Base-by-base conservation (phyloP, 2,329 filamentous ascomycete genomes). In the Decorospora gaudefroyi region DNA sequence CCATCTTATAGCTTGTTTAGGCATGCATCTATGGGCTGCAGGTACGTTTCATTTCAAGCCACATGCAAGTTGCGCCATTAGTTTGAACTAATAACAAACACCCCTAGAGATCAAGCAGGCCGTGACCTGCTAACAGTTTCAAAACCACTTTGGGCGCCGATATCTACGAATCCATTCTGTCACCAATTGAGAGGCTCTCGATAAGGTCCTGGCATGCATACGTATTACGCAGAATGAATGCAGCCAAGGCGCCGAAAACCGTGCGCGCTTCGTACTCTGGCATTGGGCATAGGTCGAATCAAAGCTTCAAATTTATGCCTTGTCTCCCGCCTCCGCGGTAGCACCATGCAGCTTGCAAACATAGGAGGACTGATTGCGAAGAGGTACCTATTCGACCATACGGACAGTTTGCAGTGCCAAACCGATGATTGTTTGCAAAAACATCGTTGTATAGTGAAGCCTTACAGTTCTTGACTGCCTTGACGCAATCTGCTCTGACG, bases 291-390 rank as follows among this genome's bases (percentile, higher is more conserved):
- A 22, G 11, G 17, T 40, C 35, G 25, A 37, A 21, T 22, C 26
- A 37, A 21, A 35, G 9, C 19, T 42, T 30, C 27, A 36, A 40
- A 22, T 37, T 17, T 25, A 39, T 50, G 36, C 38, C 27, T 35
- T 42, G 25, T 32, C 16, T 54, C 46, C 53, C 54, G 50, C 28
- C 13, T 55, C 52, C 53, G 47, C 53, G 55, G 57, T 57, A 18
- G 19, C 26, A 55, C 53, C 12, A 33, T 42, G 40, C 33, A 47
- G 30, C 18, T 40, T 41, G 36, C 52, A 49, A 50, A 45, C 53
- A 53, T 36, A 28, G 42, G 32, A 25, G 30, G 22, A 29, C 25
- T 22, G 9, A 35, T 25, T 30, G 25, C 27, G 27, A 12, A 26
- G 34, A 27, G 7, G 4, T 18, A 17, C 15, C 19, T 32, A 28